phyloP scores from a whole-genome alignment of 169 alveolate species.

The Hammondia hammondi region DNA sequence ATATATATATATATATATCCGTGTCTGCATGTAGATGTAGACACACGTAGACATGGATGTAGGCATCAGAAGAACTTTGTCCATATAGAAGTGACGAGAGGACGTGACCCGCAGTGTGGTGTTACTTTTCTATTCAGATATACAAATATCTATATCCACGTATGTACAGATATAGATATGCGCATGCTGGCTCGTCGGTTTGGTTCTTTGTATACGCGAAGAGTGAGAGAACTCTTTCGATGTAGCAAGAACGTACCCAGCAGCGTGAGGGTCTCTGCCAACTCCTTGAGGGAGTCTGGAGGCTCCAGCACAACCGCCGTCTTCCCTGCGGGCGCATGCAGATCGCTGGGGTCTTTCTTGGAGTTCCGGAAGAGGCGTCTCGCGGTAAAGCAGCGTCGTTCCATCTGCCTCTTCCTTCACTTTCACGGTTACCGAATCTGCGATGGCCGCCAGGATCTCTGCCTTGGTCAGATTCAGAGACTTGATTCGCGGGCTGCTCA shows the following conservation, averaged over 20 bases:
- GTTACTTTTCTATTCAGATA: too few species aligned
- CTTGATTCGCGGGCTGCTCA: constrained; percentile 56
- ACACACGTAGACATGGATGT: too few species aligned
- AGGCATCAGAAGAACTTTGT: too few species aligned
- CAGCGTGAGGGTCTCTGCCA: constrained; percentile 56
- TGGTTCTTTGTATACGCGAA: too few species aligned
- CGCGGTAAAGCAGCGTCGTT: background rate
- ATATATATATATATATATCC: too few species aligned
- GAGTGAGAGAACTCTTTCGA: too few species aligned
- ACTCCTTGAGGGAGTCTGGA: background rate
- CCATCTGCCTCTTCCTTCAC: constrained; percentile 22
- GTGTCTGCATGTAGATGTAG: background rate
- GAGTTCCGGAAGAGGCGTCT: constrained; percentile 31
- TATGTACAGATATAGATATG: background rate
- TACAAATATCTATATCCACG: background rate
- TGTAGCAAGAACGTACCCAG: constrained; percentile 4
- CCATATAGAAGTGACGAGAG: too few species aligned
- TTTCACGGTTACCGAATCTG: background rate
- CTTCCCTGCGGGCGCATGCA: background rate
- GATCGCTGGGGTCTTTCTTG: background rate
- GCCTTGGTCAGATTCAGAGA: constrained; percentile 8
- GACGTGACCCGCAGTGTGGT: too few species aligned
- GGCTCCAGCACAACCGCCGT: background rate
- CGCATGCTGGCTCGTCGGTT: background rate
- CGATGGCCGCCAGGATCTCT: constrained; percentile 34